Conservation (phyloP, 371 early-diverging fungal species). For the Enteropsectra breve region DNA sequence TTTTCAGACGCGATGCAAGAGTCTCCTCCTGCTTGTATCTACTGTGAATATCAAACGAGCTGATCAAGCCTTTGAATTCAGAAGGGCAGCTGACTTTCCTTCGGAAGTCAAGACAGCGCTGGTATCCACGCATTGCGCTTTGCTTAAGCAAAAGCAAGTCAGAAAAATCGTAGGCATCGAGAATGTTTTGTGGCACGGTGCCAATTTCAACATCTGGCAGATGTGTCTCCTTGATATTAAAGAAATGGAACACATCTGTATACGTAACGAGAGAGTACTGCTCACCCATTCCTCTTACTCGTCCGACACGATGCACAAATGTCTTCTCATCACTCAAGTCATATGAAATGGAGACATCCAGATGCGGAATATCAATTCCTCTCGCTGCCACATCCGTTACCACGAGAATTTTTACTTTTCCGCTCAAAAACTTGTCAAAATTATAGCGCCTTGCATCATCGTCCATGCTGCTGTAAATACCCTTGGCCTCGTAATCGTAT, state of each 20-base stretch:
- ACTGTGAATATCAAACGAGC: slow-evolving; percentile 17
- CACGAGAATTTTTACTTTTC: slow-evolving; percentile 70
- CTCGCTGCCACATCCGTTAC: slow-evolving; percentile 97
- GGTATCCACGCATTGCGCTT: slow-evolving; percentile 38
- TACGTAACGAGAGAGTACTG: slow-evolving; percentile 74
- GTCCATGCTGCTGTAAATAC: slow-evolving; percentile 47
- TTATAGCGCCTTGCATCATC: slow-evolving; percentile 51
- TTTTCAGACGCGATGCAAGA: slow-evolving; percentile 32
- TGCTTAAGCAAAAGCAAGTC: slow-evolving; percentile 25
- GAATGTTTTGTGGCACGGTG: slow-evolving; percentile 35
- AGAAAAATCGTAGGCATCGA: slow-evolving; percentile 33
- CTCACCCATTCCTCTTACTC: slow-evolving; percentile 80
- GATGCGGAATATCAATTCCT: slow-evolving; percentile 91
- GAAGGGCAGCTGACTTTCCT: slow-evolving; percentile 42
- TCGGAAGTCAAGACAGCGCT: slow-evolving; percentile 45
- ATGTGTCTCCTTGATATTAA: slow-evolving; percentile 46
- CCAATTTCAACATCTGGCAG: slow-evolving; percentile 47
- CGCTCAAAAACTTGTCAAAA: slow-evolving; percentile 57
- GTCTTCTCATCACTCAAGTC: slow-evolving; percentile 84
- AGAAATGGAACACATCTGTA: slow-evolving; percentile 64
- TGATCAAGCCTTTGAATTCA: slow-evolving; percentile 36
- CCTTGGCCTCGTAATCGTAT: slow-evolving; percentile 56
- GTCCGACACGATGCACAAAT: slow-evolving; percentile 91
- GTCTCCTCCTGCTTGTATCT: slow-evolving; percentile 32
- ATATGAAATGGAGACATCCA: slow-evolving; percentile 89